Evolutionary conservation across 2,329 filamentous ascomycete species (phyloP), one percentile per base, ranked within the genome.

Genomic region (Chaetothyriales sp.): DNA sequence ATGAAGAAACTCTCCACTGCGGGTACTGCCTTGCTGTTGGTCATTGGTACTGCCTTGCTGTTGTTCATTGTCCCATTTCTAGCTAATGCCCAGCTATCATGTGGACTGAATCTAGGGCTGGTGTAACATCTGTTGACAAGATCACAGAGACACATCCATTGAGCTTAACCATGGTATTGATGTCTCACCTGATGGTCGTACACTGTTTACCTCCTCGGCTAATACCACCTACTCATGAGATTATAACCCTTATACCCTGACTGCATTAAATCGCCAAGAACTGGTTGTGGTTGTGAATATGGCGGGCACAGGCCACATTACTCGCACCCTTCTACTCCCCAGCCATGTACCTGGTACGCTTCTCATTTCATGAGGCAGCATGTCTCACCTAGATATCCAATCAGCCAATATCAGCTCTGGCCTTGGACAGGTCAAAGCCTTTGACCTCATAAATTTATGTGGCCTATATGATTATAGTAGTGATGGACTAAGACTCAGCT

Each of bases 351-450:
- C 78, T 0, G 76, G 75, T 18, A 69, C 77, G 55, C 70, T 89
- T 3, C 65, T 88, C 45, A 75, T 88, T 44, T 83, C 78, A 43
- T 76, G 81, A 53, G 84, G 85, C 44, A 83, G 78, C 60, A 69
- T 72, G 29, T 68, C 69, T 25, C 86, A 88, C 62, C 70, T 84
- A 28, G 84, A 89, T 62, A 51, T 62, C 51, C 43, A 68, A 4
- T 76, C 84, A 1, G 65, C 68, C 10, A 65, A 77, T 52, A 63
- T 76, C 28, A 63, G 63, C 2, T 76, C 74, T 0, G 84, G 83
- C 2, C 75, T 78, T 54, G 79, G 78, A n/a, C 82, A 85, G 57
- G 76, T 89, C 62, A 82, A 81, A 55, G 77, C 77, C 33, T 81
- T 79, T 65, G 73, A 78, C 67, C 63, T 80, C 29, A 70, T 62